Conservation (phyloP, 2,329 filamentous ascomycete genomes). For the Rutstroemia sp. region DNA sequence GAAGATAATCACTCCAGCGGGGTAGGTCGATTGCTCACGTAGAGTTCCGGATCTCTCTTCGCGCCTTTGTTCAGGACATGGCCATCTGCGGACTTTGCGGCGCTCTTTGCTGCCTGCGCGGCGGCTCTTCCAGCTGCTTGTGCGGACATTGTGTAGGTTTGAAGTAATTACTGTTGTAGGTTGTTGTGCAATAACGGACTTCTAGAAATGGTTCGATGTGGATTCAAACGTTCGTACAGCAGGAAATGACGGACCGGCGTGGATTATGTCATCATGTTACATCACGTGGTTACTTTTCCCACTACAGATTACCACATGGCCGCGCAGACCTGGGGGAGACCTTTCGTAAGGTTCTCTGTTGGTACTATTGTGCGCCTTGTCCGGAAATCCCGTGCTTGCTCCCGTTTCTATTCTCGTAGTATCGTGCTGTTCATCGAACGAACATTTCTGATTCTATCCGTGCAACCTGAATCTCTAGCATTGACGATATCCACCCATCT, state of each 20-base stretch:
- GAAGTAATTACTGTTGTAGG: conserved; percentile 8
- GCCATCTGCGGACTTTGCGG: conserved; percentile 39
- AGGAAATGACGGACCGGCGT: background rate
- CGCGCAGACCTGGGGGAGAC: too few species aligned
- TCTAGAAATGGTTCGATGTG: conserved; percentile 13
- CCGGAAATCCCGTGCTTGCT: too few species aligned
- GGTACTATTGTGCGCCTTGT: too few species aligned
- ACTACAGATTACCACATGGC: too few species aligned
- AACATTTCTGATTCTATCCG: too few species aligned
- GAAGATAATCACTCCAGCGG: conserved; percentile 18
- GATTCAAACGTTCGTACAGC: background rate
- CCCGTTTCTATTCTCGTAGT: too few species aligned
- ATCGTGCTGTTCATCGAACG: too few species aligned
- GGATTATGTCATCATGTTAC: background rate
- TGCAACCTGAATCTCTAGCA: too few species aligned
- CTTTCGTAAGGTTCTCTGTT: too few species aligned
- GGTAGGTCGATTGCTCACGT: conserved; percentile 42
- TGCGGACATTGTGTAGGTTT: conserved; percentile 24
- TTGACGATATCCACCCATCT: too few species aligned
- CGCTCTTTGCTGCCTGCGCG: conserved; percentile 29
- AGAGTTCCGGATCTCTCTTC: conserved; percentile 67
- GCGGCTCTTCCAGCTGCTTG: conserved; percentile 27
- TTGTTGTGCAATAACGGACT: background rate
- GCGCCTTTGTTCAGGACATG: conserved; percentile 50
- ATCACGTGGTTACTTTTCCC: too few species aligned